Conservation (phyloP, 1,284 basidiomycete genomes). For the Prillingera fragicola region DNA sequence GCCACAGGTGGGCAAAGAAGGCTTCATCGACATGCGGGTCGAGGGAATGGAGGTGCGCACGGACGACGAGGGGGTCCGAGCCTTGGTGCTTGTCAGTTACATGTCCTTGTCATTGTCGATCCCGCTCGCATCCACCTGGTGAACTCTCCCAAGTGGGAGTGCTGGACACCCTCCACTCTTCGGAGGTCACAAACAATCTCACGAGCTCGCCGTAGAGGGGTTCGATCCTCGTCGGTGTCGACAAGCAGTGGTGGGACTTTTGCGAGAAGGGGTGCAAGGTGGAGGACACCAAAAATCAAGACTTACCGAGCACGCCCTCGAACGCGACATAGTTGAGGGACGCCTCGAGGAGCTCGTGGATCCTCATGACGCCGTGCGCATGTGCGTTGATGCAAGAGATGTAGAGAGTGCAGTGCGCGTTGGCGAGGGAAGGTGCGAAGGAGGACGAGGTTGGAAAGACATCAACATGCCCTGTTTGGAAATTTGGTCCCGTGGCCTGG, state of each 20-base stretch:
- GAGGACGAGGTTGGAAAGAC: too few species aligned
- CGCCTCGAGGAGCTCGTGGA: conserved; percentile 41
- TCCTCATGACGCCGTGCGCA: conserved; percentile 38
- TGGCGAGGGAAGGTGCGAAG: too few species aligned
- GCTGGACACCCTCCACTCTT: conserved; percentile 23
- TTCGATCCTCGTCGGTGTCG: conserved; percentile 14
- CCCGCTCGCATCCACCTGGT: background rate
- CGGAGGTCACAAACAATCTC: background rate
- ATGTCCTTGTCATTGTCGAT: background rate
- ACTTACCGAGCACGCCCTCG: conserved; percentile 44
- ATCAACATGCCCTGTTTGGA: too few species aligned
- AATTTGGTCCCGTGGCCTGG: too few species aligned
- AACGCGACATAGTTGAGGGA: conserved; percentile 39
- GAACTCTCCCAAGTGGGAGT: background rate
- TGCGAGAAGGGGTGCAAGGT: conserved; percentile 1
- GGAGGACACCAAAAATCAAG: background rate
- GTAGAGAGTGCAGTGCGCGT: too few species aligned
- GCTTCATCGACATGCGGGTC: conserved; percentile 33
- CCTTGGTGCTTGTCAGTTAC: conserved; percentile 20
- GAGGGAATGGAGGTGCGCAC: conserved; percentile 23
- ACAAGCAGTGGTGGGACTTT: conserved; percentile 3
- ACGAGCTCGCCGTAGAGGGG: conserved; percentile 4
- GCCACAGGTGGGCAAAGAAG: conserved; percentile 37
- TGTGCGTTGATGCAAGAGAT: too few species aligned
- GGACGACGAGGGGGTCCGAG: conserved; percentile 22